Evolutionary conservation across 495 filamentous ascomycete genomes (phyloP).

Genomic region (Choiromyces venosus): DNA sequence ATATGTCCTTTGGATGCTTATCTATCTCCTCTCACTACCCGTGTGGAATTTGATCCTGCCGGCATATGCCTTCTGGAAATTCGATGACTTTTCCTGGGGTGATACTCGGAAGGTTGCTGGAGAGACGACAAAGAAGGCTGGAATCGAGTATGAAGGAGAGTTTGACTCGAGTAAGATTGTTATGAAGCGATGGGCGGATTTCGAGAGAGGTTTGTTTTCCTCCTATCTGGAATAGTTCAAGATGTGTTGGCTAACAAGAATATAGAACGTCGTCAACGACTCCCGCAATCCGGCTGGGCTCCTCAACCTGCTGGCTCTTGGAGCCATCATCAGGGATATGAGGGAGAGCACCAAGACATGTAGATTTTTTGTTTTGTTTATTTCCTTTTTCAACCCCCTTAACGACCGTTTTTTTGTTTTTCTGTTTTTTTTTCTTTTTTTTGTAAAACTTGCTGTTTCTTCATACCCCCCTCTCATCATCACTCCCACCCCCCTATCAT

Average conservation of each 20-base stretch:
- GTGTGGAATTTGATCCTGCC: constrained; percentile 98
- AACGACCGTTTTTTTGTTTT: constrained; percentile 4
- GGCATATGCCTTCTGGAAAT: constrained; percentile 97
- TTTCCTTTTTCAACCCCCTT: not conserved
- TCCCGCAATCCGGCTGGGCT: constrained; percentile 34
- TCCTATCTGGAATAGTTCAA: not conserved
- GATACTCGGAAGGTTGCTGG: constrained; percentile 94
- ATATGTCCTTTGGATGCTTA: constrained; percentile 94
- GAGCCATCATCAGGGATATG: constrained; percentile 27
- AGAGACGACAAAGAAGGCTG: constrained; percentile 74
- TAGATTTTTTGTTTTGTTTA: constrained; percentile 6
- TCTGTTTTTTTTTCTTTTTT: not conserved
- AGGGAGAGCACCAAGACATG: constrained; percentile 24
- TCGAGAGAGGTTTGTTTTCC: constrained; percentile 52
- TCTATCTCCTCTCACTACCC: constrained; percentile 88
- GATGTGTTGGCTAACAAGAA: not conserved
- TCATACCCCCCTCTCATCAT: not conserved
- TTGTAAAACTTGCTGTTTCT: not conserved
- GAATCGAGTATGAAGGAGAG: constrained; percentile 84
- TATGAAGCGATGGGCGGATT: constrained; percentile 97
- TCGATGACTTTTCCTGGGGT: constrained; percentile 99
- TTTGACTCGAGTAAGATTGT: constrained; percentile 98
- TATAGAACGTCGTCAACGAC: constrained; percentile 17
- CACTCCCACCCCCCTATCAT: not conserved
- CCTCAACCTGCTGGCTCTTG: constrained; percentile 30